Conservation (phyloP, 306 rosid species). For the Luffa acutangula region DNA sequence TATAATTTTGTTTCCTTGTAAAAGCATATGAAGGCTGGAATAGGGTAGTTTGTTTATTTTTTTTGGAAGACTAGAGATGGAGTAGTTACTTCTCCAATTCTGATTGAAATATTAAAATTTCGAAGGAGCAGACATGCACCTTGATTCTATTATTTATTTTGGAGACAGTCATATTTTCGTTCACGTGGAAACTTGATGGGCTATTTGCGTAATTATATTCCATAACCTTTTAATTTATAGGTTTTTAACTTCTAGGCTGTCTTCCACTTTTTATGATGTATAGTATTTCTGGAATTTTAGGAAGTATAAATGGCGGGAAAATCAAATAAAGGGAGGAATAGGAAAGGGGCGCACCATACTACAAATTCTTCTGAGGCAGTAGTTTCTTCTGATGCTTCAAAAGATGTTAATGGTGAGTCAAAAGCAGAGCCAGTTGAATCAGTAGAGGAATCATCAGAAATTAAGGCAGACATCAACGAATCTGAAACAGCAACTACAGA, state of each 20-base stretch:
- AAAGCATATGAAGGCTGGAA: neutral
- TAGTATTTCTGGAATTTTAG: slow-evolving; percentile 14
- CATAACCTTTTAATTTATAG: neutral
- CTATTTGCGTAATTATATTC: neutral
- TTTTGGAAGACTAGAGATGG: neutral
- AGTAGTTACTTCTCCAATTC: neutral
- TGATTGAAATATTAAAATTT: neutral
- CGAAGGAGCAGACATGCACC: neutral
- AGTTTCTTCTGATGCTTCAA: slow-evolving; percentile 7
- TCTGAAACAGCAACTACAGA: slow-evolving; percentile 29
- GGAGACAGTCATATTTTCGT: neutral
- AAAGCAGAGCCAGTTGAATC: slow-evolving; percentile 30
- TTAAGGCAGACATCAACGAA: slow-evolving; percentile 30
- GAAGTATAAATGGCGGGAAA: slow-evolving; percentile 76
- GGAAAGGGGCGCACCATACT: slow-evolving; percentile 32
- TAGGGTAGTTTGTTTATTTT: neutral
- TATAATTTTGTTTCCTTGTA: neutral
- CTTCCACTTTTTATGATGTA: neutral
- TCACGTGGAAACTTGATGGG: neutral
- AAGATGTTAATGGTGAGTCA: slow-evolving; percentile 9
- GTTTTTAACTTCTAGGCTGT: neutral
- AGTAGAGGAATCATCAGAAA: slow-evolving; percentile 19
- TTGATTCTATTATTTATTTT: neutral
- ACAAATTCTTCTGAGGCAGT: slow-evolving; percentile 23
- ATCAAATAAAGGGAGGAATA: slow-evolving; percentile 60